Conservation (phyloP, 192 early-diverging fungal genomes). For the Backusella psychrophila region DNA sequence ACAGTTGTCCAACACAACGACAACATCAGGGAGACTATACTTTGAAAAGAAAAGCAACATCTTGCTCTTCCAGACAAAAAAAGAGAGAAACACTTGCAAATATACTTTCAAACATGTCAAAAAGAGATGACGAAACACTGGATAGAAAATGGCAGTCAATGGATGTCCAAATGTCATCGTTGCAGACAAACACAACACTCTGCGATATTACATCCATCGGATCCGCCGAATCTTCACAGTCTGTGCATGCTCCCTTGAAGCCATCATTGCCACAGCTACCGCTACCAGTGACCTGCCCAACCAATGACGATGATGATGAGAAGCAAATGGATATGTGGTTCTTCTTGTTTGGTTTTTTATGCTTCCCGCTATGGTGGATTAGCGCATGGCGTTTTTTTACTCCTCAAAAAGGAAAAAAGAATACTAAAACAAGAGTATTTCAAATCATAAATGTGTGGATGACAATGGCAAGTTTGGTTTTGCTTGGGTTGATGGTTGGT, state of each 20-base stretch:
- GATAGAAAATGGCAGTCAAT: background rate
- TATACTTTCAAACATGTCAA: background rate
- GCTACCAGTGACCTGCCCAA: background rate
- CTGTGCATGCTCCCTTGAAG: background rate
- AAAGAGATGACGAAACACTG: background rate
- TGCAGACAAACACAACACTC: background rate
- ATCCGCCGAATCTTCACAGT: background rate
- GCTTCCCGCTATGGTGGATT: constrained; percentile 24
- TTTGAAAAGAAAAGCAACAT: background rate
- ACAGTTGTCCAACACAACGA: background rate
- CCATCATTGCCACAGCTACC: background rate
- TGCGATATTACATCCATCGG: background rate
- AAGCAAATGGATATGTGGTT: background rate
- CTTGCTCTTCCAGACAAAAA: background rate
- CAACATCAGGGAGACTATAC: background rate
- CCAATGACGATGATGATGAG: background rate
- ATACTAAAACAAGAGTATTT: background rate
- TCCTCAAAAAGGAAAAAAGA: background rate
- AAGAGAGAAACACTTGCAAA: background rate
- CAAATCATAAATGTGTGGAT: constrained; percentile 8
- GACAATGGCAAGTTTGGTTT: background rate
- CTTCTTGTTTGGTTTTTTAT: constrained; percentile 26
- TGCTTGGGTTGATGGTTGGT: background rate
- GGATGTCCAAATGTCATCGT: background rate
- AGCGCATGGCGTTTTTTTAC: constrained; percentile 2